Conservation (phyloP, 345 rosid genomes). For the Viola odorata region DNA sequence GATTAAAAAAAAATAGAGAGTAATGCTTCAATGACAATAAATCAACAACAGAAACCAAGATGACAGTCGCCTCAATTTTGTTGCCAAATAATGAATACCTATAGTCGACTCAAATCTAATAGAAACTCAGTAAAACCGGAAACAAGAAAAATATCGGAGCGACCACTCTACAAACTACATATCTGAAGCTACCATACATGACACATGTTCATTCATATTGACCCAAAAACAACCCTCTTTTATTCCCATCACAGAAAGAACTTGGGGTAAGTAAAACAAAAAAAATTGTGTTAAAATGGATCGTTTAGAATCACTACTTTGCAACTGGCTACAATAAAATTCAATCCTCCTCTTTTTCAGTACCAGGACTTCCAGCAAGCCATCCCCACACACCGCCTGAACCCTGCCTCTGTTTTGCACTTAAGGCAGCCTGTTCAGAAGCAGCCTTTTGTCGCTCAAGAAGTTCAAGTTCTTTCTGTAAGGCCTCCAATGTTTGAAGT, state of each 20-base stretch:
- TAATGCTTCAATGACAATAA: no score
- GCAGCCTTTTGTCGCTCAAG: slow-evolving; percentile 94
- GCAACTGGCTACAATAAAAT: slow-evolving; percentile 2
- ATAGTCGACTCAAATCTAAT: slow-evolving; percentile 4
- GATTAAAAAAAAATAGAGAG: no score
- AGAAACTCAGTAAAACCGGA: slow-evolving; percentile 14
- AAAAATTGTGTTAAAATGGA: not conserved
- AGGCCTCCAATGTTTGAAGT: slow-evolving; percentile 77
- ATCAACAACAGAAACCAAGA: no score
- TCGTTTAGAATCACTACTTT: not conserved
- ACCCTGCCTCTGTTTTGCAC: slow-evolving; percentile 63
- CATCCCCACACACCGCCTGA: slow-evolving; percentile 98
- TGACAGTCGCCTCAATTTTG: not conserved
- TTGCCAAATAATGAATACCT: slow-evolving; percentile 7
- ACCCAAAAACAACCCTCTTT: not conserved
- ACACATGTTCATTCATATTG: not conserved
- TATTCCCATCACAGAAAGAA: slow-evolving; percentile 18
- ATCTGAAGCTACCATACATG: not conserved
- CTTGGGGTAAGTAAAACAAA: not conserved
- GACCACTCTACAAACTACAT: not conserved
- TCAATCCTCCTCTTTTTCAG: slow-evolving; percentile 27
- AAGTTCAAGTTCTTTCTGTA: slow-evolving; percentile 86
- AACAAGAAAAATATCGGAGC: not conserved
- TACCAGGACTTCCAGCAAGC: slow-evolving; percentile 76
- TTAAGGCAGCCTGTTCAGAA: slow-evolving; percentile 80